These are phyloP conservation scores for Cutaneotrichosporon cyanovorans DNA, from an alignment of 1,284 basidiomycete species.

Conservation along the genomic window DNA sequence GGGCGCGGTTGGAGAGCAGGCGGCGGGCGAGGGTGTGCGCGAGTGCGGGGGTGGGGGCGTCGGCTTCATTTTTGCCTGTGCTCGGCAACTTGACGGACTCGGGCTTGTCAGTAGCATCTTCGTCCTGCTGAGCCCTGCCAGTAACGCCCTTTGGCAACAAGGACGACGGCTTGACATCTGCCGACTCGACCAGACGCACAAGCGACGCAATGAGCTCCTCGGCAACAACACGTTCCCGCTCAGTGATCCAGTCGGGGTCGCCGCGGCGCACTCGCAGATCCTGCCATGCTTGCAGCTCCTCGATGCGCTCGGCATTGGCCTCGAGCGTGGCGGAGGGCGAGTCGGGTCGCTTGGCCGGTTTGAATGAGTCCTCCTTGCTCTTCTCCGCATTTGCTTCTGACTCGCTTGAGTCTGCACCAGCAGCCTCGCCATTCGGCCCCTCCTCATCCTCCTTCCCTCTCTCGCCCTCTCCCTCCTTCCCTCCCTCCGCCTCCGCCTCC, in stretches of 20 bases:
- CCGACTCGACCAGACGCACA: conserved; percentile 15
- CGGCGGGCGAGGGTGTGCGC: conserved; percentile 27
- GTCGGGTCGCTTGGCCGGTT: too few species aligned
- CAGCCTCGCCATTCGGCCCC: conserved; percentile 2
- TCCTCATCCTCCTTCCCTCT: conserved; percentile 4
- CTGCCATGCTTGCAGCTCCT: conserved; percentile 38
- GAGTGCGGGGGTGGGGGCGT: not conserved
- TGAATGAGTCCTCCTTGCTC: conserved; percentile 10
- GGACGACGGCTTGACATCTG: conserved; percentile 7
- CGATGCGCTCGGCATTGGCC: conserved; percentile 27
- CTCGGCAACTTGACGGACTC: not conserved
- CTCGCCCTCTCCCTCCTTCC: not conserved
- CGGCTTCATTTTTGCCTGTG: not conserved
- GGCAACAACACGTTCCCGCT: conserved; percentile 32
- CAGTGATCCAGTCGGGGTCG: conserved; percentile 12
- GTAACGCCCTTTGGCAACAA: not conserved
- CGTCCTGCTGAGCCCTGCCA: too few species aligned
- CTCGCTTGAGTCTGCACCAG: conserved; percentile 1
- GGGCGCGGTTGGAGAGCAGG: conserved; percentile 15
- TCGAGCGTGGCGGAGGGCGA: conserved; percentile 22
- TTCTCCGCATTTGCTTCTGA: conserved; percentile 4
- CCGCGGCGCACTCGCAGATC: conserved; percentile 24
- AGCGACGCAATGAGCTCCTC: conserved; percentile 31
- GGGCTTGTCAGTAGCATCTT: too few species aligned
- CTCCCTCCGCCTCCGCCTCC: not conserved